These are phyloP conservation scores for Alternaria tenuissima DNA, from an alignment of 2,329 filamentous ascomycete genomes.

Conservation along the genomic window DNA sequence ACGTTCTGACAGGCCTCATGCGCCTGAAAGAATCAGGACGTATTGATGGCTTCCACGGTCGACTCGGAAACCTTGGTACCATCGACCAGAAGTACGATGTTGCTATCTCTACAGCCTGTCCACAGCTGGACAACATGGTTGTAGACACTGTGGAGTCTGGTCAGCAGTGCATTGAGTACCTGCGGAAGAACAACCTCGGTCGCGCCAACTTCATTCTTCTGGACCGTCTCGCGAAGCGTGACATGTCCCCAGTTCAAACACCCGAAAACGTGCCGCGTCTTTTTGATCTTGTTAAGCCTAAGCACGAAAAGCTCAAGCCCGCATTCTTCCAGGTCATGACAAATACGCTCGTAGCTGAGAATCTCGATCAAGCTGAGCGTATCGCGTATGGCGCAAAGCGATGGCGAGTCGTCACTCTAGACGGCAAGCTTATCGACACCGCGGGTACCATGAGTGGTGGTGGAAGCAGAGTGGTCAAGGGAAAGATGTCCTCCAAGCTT, in stretches of 20 bases:
- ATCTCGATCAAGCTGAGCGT: conserved; percentile 94
- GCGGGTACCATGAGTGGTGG: conserved; percentile 99
- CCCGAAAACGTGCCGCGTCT: conserved; percentile 91
- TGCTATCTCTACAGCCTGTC: conserved; percentile 96
- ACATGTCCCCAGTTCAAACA: conserved; percentile 81
- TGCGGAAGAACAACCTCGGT: conserved; percentile 96
- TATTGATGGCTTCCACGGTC: conserved; percentile 95
- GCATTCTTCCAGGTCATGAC: conserved; percentile 97
- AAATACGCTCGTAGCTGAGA: conserved; percentile 90
- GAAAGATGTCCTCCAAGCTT: conserved; percentile 96
- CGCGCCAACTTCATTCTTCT: conserved; percentile 97
- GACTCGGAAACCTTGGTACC: conserved; percentile 89
- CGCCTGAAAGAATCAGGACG: conserved; percentile 94
- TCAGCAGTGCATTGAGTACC: conserved; percentile 97
- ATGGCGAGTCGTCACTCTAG: conserved; percentile 96
- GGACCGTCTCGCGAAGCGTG: conserved; percentile 81
- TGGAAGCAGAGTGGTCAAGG: conserved; percentile 87
- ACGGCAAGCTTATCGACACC: conserved; percentile 95
- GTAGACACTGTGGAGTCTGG: conserved; percentile 95
- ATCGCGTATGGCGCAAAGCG: conserved; percentile 93
- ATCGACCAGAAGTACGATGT: conserved; percentile 96
- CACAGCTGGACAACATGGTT: conserved; percentile 91
- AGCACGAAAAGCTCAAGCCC: conserved; percentile 84
- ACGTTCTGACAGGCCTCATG: conserved; percentile 90
- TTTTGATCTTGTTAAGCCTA: conserved; percentile 90